phyloP scores from a whole-genome alignment of 148 eudicot species.

The Rhododendron vialii region DNA sequence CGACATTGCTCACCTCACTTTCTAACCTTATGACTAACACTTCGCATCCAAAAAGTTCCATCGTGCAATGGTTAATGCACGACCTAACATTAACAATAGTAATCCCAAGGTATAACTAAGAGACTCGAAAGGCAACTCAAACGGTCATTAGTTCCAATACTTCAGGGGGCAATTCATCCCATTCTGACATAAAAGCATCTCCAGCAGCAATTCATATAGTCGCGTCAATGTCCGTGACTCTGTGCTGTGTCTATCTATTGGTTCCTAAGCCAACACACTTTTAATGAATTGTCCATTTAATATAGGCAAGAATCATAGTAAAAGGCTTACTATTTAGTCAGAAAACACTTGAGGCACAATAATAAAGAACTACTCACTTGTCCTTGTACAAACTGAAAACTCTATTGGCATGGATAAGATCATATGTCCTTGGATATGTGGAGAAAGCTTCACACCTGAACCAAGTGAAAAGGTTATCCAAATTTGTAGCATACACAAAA shows the following conservation, averaged over 20 bases:
- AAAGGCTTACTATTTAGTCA: background rate
- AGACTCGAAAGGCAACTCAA: background rate
- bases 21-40: background rate
- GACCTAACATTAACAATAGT: background rate
- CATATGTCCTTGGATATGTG: constrained; percentile 93
- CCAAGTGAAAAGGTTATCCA: background rate
- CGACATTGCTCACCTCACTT: background rate
- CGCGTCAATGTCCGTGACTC: background rate
- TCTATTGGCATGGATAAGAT: constrained; percentile 86
- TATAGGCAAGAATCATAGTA: constrained; percentile 4
- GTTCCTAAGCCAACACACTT: background rate
- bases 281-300: background rate
- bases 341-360: background rate
- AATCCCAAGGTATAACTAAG: background rate
- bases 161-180: background rate
- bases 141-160: background rate
- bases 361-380: constrained; percentile 47
- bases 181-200: background rate
- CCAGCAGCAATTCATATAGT: background rate
- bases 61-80: background rate
- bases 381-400: constrained; percentile 79
- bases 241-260: background rate
- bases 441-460: constrained; percentile 57
- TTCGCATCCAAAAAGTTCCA: background rate
- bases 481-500: background rate